Evolutionary conservation across 1,139 yeast genomes (phyloP), one percentile per base, ranked within the genome.

Genomic region (Zygosaccharomyces pseudobailii): DNA sequence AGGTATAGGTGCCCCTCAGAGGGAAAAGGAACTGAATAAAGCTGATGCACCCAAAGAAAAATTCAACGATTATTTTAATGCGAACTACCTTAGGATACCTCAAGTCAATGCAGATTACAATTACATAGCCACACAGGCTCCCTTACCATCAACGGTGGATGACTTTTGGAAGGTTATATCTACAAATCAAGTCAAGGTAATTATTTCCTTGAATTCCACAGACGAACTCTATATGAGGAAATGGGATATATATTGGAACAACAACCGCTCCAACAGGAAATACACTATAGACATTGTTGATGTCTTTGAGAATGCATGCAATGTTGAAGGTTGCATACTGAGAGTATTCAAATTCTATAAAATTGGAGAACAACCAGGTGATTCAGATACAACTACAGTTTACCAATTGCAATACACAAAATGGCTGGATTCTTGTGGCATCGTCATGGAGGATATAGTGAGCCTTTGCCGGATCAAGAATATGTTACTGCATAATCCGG

Each of bases 41-140:
- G 10, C 32, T 40, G 39, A 31, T 6, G 44, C 42, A 21, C 24
- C 51, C 5, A 43, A 41, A n/a, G 51, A 46, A 23, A 42, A 39
- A 30, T 58, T 58, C 40, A 68, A 68, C 49, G 81, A 79, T 55
- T 80, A 84, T 58, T 77, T 83, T 58, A 83, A 83, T 61, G 89
- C 88, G 2, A 78, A 79, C 53, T 78, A 77, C 57, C 66, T 82
- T 22, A 63, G 65, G 34, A 70, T 70, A 5, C 70, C 71, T 5
- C 67, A 67, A 49, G 58, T 69, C 10, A 65, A 67, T 46, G 55
- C 61, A 4, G 60, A 61, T 20, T 64, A 60, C 42, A 71, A 75
- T 43, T 85, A 83, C 61, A 83, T 87, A 54, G 96, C 95, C 0
- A 84, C 95, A 0, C 96, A 87, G 56, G 96, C 94, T 0, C 96